Base-by-base conservation (phyloP, 208 protist genomes). In the Crithidia fasciculata region DNA sequence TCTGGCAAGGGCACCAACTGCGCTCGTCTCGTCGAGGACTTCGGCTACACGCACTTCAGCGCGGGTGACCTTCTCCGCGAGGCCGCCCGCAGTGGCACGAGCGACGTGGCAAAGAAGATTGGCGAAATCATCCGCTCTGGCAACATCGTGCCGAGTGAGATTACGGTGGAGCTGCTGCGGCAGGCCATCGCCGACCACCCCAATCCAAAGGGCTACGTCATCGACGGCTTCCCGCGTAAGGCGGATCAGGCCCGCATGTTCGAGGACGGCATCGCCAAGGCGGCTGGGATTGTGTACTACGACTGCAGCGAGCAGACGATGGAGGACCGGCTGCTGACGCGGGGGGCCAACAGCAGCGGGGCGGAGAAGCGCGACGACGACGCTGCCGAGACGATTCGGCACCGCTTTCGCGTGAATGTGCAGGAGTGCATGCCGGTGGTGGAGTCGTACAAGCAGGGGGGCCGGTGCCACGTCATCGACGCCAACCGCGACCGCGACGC, bases 141-240 rank as follows among this genome's bases (percentile, higher is more conserved):
- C 19, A 87, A 86, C 64, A 97, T 97, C 62, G 93, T 97, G 4
- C 91, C 91, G 6, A 89, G 83, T 47, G 91, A 98, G 70, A 90
- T 97, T 39, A 98, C 95, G 8, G 87, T 98, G 50, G 86, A 85
- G 52, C 82, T 97, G 36, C 72, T 98, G 15, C 39, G 64, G 5
- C 54, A 94, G 41, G 83, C 83, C n/a, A 93, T 98, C 58, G 70
- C 40, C 6, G 76, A 88, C 43, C 36, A 79, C n/a, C 79, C 83
- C 10, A 95, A 86, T 58, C 74, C 89, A 0, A 62, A 57, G 44
- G 92, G 92, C n/a, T 98, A 91, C 66, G 67, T 98, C 40, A 86
- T 97, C 55, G 92, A 97, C 74, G 93, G 95, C 44, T 98, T 97
- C 67, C 95, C 95, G 8, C 82, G 95, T 44, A 95, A 94, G 71